Evolutionary conservation across 768 basidiomycete genomes (phyloP), one percentile per base, ranked within the genome.

Genomic region (Lactarius tabidus): DNA sequence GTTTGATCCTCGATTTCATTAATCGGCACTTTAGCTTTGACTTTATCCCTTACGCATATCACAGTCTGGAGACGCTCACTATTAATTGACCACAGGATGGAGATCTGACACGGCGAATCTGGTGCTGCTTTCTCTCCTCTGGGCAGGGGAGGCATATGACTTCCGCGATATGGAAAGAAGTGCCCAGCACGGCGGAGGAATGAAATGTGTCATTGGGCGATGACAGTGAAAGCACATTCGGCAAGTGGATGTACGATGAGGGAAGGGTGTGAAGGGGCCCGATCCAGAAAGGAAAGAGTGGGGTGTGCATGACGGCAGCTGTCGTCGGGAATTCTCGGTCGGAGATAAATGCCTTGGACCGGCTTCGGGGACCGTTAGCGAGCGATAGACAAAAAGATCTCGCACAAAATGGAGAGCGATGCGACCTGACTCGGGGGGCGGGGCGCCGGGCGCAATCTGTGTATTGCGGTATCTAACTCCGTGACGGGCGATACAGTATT

Each of bases 271-370:
- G 28, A 43, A 60, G 45, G 23, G 35, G 45, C 29, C 31, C 36
- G 17, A 35, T 35, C 59, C 15, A 23, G 55, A 61, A 65, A 61
- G 55, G 64, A 29, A 65, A 65, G 28, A 18, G 52, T 8, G 41
- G 57, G 57, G 65, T 35, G 51, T 57, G 51, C 65, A 57, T 66
- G 65, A 66, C 33, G 65, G 61, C 65, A 66, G 48, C 57, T 66
- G 65, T 66, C 65, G 51, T 31, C 65, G 65, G 65, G 52, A 59
- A 59, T 58, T 62, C 38, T 48, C 60, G 61, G 65, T 20, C 51
- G 65, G 36, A 54, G 56, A 59, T 43, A 41, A 14, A 45, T 54
- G 65, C 54, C 56, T 31, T 62, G 41, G 38, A 53, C 57, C 51
- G 31, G 57, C 57, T 48, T 62, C 28, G 48, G 55, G 55, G 60